Evolutionary conservation across 2,329 filamentous ascomycete species (phyloP), one percentile per base, ranked within the genome.

Genomic region (Rutstroemia sydowiana): DNA sequence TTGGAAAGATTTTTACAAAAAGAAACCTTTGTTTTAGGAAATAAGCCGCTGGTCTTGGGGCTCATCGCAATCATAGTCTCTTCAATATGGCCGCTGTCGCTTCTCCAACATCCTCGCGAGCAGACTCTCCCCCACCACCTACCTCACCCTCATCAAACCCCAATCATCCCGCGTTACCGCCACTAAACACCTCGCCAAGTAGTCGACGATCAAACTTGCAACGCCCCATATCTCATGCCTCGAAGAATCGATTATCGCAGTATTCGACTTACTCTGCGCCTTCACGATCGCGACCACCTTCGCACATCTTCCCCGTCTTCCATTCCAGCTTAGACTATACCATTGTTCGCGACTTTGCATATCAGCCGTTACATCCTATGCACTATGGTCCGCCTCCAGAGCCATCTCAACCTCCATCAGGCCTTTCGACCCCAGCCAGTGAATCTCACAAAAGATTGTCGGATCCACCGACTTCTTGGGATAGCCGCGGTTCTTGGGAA

Each of bases 301-400:
- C 89, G n/a, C 80, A 87, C 64, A 77, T 88, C 57, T 92, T 93
- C 65, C 87, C 89, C 14, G 75, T 86, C 63, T 93, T 89, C 69
- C 85, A 89, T 62, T 93, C 90, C 53, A 95, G 84, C 66, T 79
- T 96, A 16, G 71, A 87, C 6, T 96, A 96, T 68, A 84, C 90
- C n/a, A 76, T 88, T 41, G 91, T 98, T 59, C 86, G 93, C 64
- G 93, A 98, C 75, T 98, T 97, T 71, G 93, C 93, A 60, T 98
- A 97, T 67, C 82, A 88, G 30, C 67, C 79, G 23, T 77, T 78
- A 51, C 88, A 97, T 68, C 90, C 88, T 40, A 77, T 96, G 69
- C 93, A 97, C 73, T 95, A 95, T 75, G 93, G 93, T 1, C 87
- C 92, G n/a, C 84, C 88, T 14, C 85, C 85, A 34, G 85, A 90